Conservation (phyloP, 371 early-diverging fungal species). For the Mucor mucedo region DNA sequence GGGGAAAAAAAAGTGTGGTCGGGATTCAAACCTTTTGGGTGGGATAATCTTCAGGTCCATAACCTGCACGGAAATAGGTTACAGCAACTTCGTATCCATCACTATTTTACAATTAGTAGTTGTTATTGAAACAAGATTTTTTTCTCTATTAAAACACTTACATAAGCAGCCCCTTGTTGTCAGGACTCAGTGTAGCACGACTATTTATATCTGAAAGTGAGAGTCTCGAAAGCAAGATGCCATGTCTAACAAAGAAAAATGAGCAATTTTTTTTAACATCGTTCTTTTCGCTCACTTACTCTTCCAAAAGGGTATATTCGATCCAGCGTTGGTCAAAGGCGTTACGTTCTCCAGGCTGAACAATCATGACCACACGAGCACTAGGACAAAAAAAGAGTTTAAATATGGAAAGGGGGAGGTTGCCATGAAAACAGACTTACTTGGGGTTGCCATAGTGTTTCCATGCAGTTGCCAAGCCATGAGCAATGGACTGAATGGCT, state of each 20-base stretch:
- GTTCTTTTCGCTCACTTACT: constrained; percentile 43
- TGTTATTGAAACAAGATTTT: not conserved
- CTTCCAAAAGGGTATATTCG: constrained; percentile 80
- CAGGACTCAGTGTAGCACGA: constrained; percentile 60
- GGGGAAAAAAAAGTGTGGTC: not conserved
- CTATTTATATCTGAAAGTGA: constrained; percentile 69
- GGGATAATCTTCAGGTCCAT: constrained; percentile 89
- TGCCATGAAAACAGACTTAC: constrained; percentile 41
- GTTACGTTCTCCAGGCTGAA: constrained; percentile 94
- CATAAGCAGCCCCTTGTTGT: constrained; percentile 67
- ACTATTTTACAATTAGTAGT: constrained; percentile 57
- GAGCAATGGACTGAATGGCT: constrained; percentile 71
- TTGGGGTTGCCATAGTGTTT: constrained; percentile 73
- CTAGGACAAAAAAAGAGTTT: constrained; percentile 43
- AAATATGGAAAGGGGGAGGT: not conserved
- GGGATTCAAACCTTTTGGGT: constrained; percentile 15
- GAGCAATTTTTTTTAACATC: not conserved
- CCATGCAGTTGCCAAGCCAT: constrained; percentile 85
- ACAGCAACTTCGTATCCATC: constrained; percentile 84
- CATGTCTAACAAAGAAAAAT: constrained; percentile 55
- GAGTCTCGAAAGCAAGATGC: constrained; percentile 66
- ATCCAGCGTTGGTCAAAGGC: constrained; percentile 94
- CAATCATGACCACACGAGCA: constrained; percentile 87
- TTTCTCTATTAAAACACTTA: constrained; percentile 20
- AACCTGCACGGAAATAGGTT: constrained; percentile 92